Evolutionary conservation across 2,329 filamentous ascomycete species (phyloP), one percentile per base, ranked within the genome.

Genomic region (Chaetomium strumarium): DNA sequence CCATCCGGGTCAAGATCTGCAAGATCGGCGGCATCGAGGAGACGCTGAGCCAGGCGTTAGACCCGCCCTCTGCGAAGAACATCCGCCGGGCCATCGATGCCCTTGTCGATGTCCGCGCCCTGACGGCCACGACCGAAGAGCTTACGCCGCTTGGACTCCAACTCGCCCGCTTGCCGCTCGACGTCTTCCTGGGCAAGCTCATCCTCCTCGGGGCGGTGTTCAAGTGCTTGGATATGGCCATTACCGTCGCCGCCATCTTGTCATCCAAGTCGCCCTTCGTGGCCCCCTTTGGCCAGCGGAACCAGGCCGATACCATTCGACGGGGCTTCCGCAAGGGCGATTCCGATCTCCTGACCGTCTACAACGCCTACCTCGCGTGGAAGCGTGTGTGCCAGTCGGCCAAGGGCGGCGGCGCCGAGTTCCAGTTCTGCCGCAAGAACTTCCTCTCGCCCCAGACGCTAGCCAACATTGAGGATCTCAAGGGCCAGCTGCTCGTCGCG

Each of bases 1-100:
- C 95, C 5, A 91, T 99, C 66, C 84, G 93, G 9, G 91, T 97
- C 59, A 99, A 99, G 71, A 96, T 96, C 42, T 99, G 92, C 75
- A 95, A 95, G 64, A 80, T 99, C 40, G 93, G 93, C 11, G 86
- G 89, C 38, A 95, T 97, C 49, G 92, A 97, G 66, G 83, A 92
- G 61, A 96, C 91, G 0, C 76, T 99, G 10, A 81, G 86, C 19
- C 84, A 91, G 67, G 93, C 93, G 3, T 76, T 99, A 14, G 93
- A 99, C 65, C 86, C 92, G 0, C 93, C 93, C 0, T 91, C 87
- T 0, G 78, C 87, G 0, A 95, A 92, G 72, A 99, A 97, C 61
- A 95, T 99, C 44, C 85, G 90, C 20, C 83, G 92, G 34, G 92
- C 93, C 1, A 86, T 99, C 50, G 92, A 97, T 67, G 90, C 92